Conservation (phyloP, 148 eudicot species). For the Silene uniflora region DNA sequence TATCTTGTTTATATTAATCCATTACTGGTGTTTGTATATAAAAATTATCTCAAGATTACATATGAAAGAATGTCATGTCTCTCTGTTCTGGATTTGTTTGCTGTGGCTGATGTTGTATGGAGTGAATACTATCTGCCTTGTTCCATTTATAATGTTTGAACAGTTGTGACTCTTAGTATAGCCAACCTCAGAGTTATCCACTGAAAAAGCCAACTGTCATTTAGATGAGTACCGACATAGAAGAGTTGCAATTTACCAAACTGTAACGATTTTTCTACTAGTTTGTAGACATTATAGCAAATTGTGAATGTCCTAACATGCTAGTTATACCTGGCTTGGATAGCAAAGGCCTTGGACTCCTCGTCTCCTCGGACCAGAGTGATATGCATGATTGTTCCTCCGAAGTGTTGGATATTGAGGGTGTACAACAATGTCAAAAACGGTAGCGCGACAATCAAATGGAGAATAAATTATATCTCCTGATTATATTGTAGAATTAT, state of each 20-base stretch:
- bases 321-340: neutral
- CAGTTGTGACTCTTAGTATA: neutral
- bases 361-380: conserved; percentile 27
- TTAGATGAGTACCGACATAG: too few species aligned
- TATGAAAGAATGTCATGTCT: neutral
- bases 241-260: neutral
- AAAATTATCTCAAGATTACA: conserved; percentile 9
- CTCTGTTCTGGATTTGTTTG: neutral
- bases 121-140: neutral
- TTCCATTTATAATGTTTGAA: neutral
- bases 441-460: too few species aligned
- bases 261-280: too few species aligned
- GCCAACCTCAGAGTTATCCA: neutral
- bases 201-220: too few species aligned
- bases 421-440: too few species aligned
- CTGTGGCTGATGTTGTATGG: neutral
- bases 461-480: too few species aligned
- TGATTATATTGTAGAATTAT: too few species aligned
- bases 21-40: conserved; percentile 17
- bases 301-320: neutral
- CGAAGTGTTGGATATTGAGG: too few species aligned
- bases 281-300: neutral
- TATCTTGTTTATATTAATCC: neutral
- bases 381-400: conserved; percentile 18
- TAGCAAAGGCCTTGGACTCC: conserved; percentile 19